phyloP scores from a whole-genome alignment of 768 basidiomycete genomes.

The Dioszegia aurantiaca region DNA sequence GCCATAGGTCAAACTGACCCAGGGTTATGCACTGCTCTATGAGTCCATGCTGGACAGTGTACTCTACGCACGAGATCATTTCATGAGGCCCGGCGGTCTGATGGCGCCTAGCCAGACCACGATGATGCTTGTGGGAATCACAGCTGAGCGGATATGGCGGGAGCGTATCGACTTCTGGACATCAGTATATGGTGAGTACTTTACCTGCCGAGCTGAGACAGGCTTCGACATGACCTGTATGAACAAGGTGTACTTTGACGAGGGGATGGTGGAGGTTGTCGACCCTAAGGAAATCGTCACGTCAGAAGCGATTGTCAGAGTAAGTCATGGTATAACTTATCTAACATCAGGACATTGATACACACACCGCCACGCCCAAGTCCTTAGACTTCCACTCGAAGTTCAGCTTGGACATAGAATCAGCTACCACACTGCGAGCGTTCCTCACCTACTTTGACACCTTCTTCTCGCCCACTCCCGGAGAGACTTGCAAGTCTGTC shows the following conservation, averaged over 20 bases:
- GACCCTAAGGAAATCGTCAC: slow-evolving; percentile 88
- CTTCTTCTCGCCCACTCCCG: slow-evolving; percentile 65
- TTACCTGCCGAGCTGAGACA: slow-evolving; percentile 40
- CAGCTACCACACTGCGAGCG: slow-evolving; percentile 31
- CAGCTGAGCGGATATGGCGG: slow-evolving; percentile 69
- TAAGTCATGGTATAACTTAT: slow-evolving; percentile 46
- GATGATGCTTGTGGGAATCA: slow-evolving; percentile 79
- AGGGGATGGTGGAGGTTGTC: slow-evolving; percentile 83
- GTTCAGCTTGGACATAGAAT: slow-evolving; percentile 66
- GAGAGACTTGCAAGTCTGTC: background rate
- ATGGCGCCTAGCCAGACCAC: slow-evolving; percentile 88
- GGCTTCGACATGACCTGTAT: slow-evolving; percentile 87
- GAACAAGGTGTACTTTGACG: slow-evolving; percentile 69
- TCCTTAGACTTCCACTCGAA: slow-evolving; percentile 76
- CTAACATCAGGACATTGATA: slow-evolving; percentile 68
- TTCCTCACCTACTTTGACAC: slow-evolving; percentile 93
- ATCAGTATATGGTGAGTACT: slow-evolving; percentile 74
- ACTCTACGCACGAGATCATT: slow-evolving; percentile 77
- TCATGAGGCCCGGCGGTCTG: slow-evolving; percentile 69
- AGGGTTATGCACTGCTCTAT: slow-evolving; percentile 64
- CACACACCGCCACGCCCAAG: slow-evolving; percentile 63
- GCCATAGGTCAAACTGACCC: slow-evolving; percentile 4
- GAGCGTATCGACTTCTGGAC: slow-evolving; percentile 87
- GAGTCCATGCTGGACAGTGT: slow-evolving; percentile 99
- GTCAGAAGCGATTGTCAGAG: slow-evolving; percentile 85